Evolutionary conservation across 2,329 filamentous ascomycete genomes (phyloP).

Genomic region (Cryphonectria carpinicola): DNA sequence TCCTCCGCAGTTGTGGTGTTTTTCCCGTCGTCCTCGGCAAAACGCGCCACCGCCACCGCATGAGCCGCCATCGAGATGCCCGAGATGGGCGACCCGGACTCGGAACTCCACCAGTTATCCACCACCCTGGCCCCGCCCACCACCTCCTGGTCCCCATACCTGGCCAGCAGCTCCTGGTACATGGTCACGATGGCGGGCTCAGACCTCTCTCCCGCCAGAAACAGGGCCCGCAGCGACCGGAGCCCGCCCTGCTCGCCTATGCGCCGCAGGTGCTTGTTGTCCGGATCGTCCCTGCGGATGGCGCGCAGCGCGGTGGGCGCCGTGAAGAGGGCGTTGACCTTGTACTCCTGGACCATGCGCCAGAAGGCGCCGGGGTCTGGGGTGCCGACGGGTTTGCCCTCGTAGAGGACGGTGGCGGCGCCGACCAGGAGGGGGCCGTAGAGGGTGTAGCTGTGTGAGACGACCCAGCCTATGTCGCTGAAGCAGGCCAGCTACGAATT

Average conservation of each 20-base stretch:
- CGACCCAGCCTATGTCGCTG: conserved; percentile 88
- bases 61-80: conserved; percentile 60
- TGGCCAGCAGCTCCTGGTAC: conserved; percentile 74
- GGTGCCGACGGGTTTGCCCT: conserved; percentile 92
- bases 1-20: background rate
- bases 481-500: conserved; percentile 40
- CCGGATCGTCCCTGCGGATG: conserved; percentile 83
- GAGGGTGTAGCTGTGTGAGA: conserved; percentile 78
- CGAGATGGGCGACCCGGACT: conserved; percentile 62
- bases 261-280: conserved; percentile 66
- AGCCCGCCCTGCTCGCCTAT: conserved; percentile 72
- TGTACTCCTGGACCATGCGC: conserved; percentile 83
- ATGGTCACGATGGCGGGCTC: conserved; percentile 83
- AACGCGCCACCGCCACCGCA: conserved; percentile 36
- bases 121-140: conserved; percentile 59
- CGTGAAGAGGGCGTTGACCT: conserved; percentile 82
- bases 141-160: conserved; percentile 61
- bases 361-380: conserved; percentile 88
- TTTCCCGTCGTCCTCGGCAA: background rate
- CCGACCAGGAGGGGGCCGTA: conserved; percentile 86
- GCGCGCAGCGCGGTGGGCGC: conserved; percentile 86
- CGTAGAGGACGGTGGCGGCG: conserved; percentile 84
- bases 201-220: conserved; percentile 86
- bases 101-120: conserved; percentile 67
- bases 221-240: conserved; percentile 72